Percentiles rank a stretch among this genome's conserved stretches.
Evolutionary conservation across 1,284 basidiomycete species (phyloP).

Genomic region (Leccinum griseonigrum): DNA sequence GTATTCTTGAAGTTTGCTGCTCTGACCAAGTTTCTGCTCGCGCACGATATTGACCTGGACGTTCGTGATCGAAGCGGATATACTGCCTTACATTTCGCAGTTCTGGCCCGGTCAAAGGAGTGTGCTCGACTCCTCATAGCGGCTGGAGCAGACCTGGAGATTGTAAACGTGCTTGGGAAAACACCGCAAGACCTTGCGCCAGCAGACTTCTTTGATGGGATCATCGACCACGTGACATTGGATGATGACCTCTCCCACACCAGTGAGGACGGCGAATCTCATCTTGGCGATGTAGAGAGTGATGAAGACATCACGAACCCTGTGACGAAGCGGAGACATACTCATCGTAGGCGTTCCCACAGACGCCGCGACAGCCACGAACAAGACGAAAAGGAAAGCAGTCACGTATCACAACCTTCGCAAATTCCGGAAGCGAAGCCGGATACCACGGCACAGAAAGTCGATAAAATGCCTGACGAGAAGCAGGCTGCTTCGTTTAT

Average conservation of each 20-base stretch:
- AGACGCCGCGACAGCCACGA: conserved; percentile 31
- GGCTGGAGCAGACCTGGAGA: conserved; percentile 77
- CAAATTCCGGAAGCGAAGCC: conserved; percentile 25
- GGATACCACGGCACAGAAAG: conserved; percentile 17
- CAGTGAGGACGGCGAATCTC: conserved; percentile 59
- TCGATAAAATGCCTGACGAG: conserved; percentile 43
- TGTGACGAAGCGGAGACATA: conserved; percentile 30
- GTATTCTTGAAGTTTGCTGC: conserved; percentile 77
- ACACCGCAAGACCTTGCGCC: conserved; percentile 77
- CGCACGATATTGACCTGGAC: conserved; percentile 77
- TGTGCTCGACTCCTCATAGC: conserved; percentile 71
- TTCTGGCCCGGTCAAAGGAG: conserved; percentile 60
- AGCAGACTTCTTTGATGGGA: conserved; percentile 53
- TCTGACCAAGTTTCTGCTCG: conserved; percentile 72
- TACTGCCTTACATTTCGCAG: conserved; percentile 89
- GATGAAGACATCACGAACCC: conserved; percentile 48
- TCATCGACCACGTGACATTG: conserved; percentile 31
- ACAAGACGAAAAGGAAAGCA: conserved; percentile 20
- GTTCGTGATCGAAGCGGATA: conserved; percentile 87
- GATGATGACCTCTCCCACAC: conserved; percentile 30
- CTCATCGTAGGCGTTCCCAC: conserved; percentile 31
- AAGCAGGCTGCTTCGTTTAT: conserved; percentile 70
- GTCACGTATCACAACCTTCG: not conserved
- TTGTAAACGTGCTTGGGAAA: conserved; percentile 76
- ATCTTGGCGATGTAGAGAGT: conserved; percentile 67